Conservation (phyloP, 352 stramenopile species). For the Phytophthora sp. region DNA sequence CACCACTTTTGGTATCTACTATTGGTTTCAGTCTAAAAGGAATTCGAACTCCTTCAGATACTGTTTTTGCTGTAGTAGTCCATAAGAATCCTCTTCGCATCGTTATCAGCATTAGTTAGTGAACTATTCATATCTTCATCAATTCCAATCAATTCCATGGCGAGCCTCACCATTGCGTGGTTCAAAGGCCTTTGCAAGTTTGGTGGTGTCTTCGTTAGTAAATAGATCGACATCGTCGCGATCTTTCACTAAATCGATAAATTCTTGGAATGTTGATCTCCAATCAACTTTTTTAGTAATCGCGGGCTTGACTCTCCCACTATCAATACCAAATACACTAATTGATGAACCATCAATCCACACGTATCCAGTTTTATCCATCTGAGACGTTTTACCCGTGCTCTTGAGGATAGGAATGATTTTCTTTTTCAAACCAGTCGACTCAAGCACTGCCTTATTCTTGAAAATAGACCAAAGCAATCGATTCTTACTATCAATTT, state of each 20-base stretch:
- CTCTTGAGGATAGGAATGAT: too few relatives aligned
- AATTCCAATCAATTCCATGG: slow-evolving; percentile 15
- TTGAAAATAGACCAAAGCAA: slow-evolving; percentile 16
- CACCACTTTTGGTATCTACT: too few relatives aligned
- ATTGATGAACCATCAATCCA: too few relatives aligned
- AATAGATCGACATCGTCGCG: slow-evolving; percentile 6
- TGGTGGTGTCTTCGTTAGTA: slow-evolving; percentile 7
- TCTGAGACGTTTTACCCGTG: too few relatives aligned
- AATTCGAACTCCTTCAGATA: too few relatives aligned
- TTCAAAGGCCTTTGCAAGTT: slow-evolving; percentile 11
- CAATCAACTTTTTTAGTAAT: neutral
- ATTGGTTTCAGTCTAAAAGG: too few relatives aligned
- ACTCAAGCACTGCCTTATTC: slow-evolving; percentile 21
- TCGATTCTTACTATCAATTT: slow-evolving; percentile 20
- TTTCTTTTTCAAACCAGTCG: too few relatives aligned
- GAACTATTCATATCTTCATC: slow-evolving; percentile 29
- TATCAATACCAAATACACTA: too few relatives aligned
- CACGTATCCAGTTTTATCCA: neutral
- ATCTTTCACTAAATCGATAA: slow-evolving; percentile 15
- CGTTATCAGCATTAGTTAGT: too few relatives aligned
- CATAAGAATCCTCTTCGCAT: too few relatives aligned
- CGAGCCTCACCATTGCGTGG: slow-evolving; percentile 13
- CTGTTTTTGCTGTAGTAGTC: too few relatives aligned
- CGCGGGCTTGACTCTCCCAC: too few relatives aligned
- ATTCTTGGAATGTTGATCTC: neutral